A percentile compares a stretch with the other conserved stretches of the same genome.
Evolutionary conservation across 163 green algal genomes (phyloP).

Genomic region (Scenedesmus sp.): DNA sequence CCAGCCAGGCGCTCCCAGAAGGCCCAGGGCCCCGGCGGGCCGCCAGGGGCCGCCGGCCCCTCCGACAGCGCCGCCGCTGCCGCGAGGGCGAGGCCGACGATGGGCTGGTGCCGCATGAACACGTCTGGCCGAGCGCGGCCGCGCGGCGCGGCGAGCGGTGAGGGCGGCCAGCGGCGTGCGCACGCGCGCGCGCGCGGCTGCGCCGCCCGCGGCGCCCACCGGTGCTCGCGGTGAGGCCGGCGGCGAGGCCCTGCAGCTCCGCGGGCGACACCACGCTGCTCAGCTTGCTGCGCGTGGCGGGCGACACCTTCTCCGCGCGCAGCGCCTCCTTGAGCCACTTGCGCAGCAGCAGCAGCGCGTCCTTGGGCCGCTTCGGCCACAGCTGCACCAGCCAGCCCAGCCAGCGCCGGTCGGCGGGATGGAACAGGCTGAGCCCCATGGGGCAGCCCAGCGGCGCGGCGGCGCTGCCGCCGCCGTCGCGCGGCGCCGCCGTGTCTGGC

Average conservation of each 20-base stretch:
- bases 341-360: slow-evolving; percentile 61
- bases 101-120: slow-evolving; percentile 44
- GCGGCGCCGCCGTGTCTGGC: slow-evolving; percentile 11
- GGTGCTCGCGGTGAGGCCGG: slow-evolving; percentile 48
- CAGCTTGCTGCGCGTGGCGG: slow-evolving; percentile 54
- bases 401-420: slow-evolving; percentile 53
- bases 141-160: slow-evolving; percentile 13
- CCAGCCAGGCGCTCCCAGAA: slow-evolving; percentile 52
- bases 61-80: slow-evolving; percentile 54
- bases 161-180: neutral
- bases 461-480: neutral
- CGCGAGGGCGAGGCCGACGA: slow-evolving; percentile 61
- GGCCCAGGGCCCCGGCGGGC: neutral
- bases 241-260: slow-evolving; percentile 61
- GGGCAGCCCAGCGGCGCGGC: neutral
- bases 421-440: slow-evolving; percentile 48
- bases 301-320: slow-evolving; percentile 57
- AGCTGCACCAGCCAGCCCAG: slow-evolving; percentile 62
- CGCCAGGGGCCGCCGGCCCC: neutral
- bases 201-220: slow-evolving; percentile 3
- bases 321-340: slow-evolving; percentile 74
- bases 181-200: slow-evolving; percentile 1
- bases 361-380: slow-evolving; percentile 51
- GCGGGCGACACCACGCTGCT: slow-evolving; percentile 50
- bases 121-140: slow-evolving; percentile 44